Percentiles rank a stretch among this genome's conserved stretches.
Evolutionary conservation across 192 early-diverging fungal species (phyloP).

Genomic region (Paraglomus occultum): DNA sequence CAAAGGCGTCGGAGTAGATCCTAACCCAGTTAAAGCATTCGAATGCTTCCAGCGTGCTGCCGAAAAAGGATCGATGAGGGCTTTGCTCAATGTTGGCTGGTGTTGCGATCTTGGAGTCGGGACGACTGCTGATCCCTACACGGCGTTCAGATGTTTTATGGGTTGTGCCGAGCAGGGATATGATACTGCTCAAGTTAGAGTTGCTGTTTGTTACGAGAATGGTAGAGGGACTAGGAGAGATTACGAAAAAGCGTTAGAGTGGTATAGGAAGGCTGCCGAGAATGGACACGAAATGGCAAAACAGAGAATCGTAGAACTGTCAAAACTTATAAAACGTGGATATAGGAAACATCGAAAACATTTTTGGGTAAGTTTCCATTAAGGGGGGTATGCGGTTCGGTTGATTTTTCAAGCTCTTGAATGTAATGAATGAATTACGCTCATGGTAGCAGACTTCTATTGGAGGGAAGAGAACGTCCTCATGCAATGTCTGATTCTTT

Average conservation of each 20-base stretch:
- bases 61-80: not conserved
- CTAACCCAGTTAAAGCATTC: constrained; percentile 18
- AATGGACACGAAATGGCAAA: constrained; percentile 23
- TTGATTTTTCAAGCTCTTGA: no score
- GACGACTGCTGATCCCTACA: not conserved
- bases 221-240: constrained; percentile 21
- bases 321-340: not conserved
- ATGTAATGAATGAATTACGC: no score
- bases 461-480: no score
- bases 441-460: no score
- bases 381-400: no score
- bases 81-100: constrained; percentile 25
- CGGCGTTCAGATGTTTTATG: constrained; percentile 23
- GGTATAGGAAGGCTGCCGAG: constrained; percentile 23
- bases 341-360: no score
- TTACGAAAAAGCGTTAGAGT: constrained; percentile 23
- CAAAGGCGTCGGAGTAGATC: constrained; percentile 9
- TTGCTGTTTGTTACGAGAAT: constrained; percentile 25
- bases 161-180: constrained; percentile 15
- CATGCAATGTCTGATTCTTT: no score
- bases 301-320: constrained; percentile 8
- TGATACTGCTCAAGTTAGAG: constrained; percentile 22
- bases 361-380: no score
- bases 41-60: constrained; percentile 10
- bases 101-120: constrained; percentile 30